These are phyloP conservation scores for Fusarium robinianum DNA, from an alignment of 2,329 filamentous ascomycete genomes.

Conservation along the genomic window DNA sequence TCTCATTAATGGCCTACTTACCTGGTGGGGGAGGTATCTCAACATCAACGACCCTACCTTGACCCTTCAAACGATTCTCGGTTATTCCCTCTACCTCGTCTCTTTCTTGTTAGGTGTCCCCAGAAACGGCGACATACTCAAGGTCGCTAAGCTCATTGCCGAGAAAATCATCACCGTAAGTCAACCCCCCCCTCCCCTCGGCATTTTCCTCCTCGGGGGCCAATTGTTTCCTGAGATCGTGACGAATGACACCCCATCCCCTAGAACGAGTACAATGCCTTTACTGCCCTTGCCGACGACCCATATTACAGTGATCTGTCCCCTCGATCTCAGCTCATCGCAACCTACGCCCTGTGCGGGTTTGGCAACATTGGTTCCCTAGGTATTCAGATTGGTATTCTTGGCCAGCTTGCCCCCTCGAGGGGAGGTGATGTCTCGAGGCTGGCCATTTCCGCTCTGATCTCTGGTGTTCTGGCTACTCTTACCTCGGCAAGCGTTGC, in stretches of 20 bases:
- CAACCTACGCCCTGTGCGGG: slow-evolving; percentile 81
- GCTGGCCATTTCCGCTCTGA: slow-evolving; percentile 75
- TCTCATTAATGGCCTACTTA: slow-evolving; percentile 75
- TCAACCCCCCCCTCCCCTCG: slow-evolving; percentile 10
- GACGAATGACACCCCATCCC: slow-evolving; percentile 13
- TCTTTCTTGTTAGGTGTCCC: slow-evolving; percentile 81
- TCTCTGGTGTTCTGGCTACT: slow-evolving; percentile 78
- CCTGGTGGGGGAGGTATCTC: slow-evolving; percentile 82
- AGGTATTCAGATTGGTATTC: slow-evolving; percentile 87
- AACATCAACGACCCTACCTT: slow-evolving; percentile 72
- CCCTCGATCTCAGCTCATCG: slow-evolving; percentile 76
- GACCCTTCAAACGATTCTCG: slow-evolving; percentile 72
- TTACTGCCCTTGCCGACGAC: slow-evolving; percentile 61
- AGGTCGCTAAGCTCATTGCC: slow-evolving; percentile 78
- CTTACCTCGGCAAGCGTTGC: slow-evolving; percentile 79
- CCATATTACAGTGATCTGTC: slow-evolving; percentile 62
- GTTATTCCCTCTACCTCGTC: slow-evolving; percentile 77
- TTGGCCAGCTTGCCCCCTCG: slow-evolving; percentile 77
- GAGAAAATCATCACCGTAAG: slow-evolving; percentile 76
- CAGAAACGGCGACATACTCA: slow-evolving; percentile 65
- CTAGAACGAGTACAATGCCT: slow-evolving; percentile 79
- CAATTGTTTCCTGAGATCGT: slow-evolving; percentile 2
- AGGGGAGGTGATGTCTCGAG: slow-evolving; percentile 75
- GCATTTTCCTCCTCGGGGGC: too few relatives aligned
- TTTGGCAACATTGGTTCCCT: slow-evolving; percentile 88